A percentile compares a stretch with the other conserved stretches of the same genome.
phyloP scores from a whole-genome alignment of 1,139 yeast genomes.

The Candida glucosophila region DNA sequence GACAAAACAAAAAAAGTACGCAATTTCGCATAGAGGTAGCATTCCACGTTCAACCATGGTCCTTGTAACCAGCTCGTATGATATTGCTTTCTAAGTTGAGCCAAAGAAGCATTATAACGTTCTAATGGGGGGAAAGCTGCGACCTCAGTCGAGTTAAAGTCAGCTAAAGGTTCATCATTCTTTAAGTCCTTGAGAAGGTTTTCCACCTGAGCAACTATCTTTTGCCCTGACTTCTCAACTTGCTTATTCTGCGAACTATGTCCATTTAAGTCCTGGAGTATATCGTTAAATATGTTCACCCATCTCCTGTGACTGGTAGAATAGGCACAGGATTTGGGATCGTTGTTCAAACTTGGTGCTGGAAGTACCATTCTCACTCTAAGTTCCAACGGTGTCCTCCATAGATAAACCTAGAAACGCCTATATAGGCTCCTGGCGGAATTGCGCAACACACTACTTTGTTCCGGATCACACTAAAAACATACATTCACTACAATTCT shows the following conservation, averaged over 20 bases:
- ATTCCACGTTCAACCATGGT: conserved; percentile 88
- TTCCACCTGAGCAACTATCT: conserved; percentile 27
- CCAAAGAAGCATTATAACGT: conserved; percentile 43
- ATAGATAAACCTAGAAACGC: no score
- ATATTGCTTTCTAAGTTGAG: conserved; percentile 14
- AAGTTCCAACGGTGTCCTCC: neutral
- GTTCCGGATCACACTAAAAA: neutral
- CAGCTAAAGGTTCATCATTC: conserved; percentile 28
- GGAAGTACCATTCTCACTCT: conserved; percentile 16
- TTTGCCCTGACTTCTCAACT: conserved; percentile 16
- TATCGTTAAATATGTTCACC: conserved; percentile 72
- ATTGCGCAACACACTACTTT: neutral
- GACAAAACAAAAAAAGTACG: conserved; percentile 34
- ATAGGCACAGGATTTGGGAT: conserved; percentile 70
- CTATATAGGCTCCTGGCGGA: no score
- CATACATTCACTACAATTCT: neutral
- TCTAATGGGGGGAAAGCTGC: conserved; percentile 33
- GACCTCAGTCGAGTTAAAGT: conserved; percentile 36
- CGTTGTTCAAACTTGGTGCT: conserved; percentile 52
- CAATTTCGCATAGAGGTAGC: conserved; percentile 68
- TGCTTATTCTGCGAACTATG: conserved; percentile 3
- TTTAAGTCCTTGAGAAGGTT: conserved; percentile 28
- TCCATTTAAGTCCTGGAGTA: conserved; percentile 47
- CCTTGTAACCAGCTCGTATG: conserved; percentile 71
- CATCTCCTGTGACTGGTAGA: conserved; percentile 75